phyloP scores from a whole-genome alignment of 2,329 filamentous ascomycete genomes.

The Fusarium dimerum region DNA sequence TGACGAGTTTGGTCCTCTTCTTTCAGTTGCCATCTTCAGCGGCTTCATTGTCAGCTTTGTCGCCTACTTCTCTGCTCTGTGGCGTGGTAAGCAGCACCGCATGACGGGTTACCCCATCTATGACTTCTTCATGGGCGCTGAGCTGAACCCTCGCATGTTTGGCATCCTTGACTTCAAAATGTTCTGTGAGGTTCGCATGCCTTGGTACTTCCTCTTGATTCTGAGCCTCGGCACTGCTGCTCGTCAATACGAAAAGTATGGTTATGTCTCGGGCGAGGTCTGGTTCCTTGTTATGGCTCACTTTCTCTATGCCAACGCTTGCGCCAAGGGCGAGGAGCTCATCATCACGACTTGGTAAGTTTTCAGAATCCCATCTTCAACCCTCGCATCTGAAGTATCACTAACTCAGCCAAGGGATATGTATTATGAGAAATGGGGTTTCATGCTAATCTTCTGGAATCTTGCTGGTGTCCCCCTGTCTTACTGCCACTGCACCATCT shows the following conservation, averaged over 20 bases:
- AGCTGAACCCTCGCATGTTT: constrained; percentile 86
- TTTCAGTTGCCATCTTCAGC: constrained; percentile 90
- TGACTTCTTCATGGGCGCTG: constrained; percentile 92
- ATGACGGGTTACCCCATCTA: constrained; percentile 88
- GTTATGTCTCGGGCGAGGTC: constrained; percentile 84
- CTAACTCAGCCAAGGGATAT: constrained; percentile 61
- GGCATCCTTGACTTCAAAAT: constrained; percentile 91
- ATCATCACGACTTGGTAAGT: constrained; percentile 77
- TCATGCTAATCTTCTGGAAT: constrained; percentile 99
- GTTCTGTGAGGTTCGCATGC: constrained; percentile 92
- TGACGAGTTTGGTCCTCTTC: constrained; percentile 90
- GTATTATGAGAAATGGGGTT: constrained; percentile 96
- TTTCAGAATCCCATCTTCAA: neutral
- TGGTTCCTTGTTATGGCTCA: constrained; percentile 84
- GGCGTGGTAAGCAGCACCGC: constrained; percentile 80
- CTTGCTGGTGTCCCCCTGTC: constrained; percentile 85
- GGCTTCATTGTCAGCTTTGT: constrained; percentile 81
- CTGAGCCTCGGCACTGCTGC: constrained; percentile 74
- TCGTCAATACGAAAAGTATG: constrained; percentile 81
- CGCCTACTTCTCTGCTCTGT: constrained; percentile 83
- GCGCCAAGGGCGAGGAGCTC: constrained; percentile 87
- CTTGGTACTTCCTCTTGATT: constrained; percentile 88
- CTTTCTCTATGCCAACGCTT: constrained; percentile 90
- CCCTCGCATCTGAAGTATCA: neutral
- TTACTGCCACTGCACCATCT: constrained; percentile 93